Evolutionary conservation across 345 rosid genomes (phyloP), one percentile per base, ranked within the genome.

Genomic region (Laguncularia racemosa): DNA sequence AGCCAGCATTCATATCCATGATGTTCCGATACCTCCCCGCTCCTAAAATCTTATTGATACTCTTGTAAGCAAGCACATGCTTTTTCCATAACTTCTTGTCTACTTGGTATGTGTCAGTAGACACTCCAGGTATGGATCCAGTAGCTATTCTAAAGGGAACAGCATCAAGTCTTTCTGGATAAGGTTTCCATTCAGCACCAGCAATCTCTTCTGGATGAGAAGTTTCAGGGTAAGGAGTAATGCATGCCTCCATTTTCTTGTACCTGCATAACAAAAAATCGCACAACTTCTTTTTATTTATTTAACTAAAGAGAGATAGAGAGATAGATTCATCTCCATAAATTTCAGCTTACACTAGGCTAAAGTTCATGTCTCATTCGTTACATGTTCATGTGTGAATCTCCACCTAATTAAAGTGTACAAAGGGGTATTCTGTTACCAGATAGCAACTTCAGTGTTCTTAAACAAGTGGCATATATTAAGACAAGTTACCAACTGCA

Each of bases 1-100:
- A 60, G 0, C 84, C 92, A 62, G 89, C 92, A 76, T 82, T 80
- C 89, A 85, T 85, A 54, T 85, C 92, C 83, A 85, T 76, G 48
- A 82, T 69, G 68, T 82, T 85, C 61, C 86, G 80, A 59, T 85
- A 85, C 62, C 86, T 76, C 46, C 86, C 81, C 12, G 84, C 66
- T 55, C 60, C 84, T 2, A 82, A 53, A 12, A 80, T 62, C 64
- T 73, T 80, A 66, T 78, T 85, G 65, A 73, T 73, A 59, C 73
- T 80, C 70, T 75, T 82, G 57, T 82, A 85, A 53, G 82, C 62
- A 55, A 66, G 73, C 46, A 73, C 76, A 55, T 81, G 92, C 69
- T 74, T 85, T 63, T 67, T 82, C 92, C 92, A 85, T 13, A 53
- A 48, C 44, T 63, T 68, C 48, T 43, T 77, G 59, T 85, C 84